Evolutionary conservation across 805 yeast species (phyloP), one percentile per base, ranked within the genome.

Genomic region (Schizosaccharomyces osmophilus): DNA sequence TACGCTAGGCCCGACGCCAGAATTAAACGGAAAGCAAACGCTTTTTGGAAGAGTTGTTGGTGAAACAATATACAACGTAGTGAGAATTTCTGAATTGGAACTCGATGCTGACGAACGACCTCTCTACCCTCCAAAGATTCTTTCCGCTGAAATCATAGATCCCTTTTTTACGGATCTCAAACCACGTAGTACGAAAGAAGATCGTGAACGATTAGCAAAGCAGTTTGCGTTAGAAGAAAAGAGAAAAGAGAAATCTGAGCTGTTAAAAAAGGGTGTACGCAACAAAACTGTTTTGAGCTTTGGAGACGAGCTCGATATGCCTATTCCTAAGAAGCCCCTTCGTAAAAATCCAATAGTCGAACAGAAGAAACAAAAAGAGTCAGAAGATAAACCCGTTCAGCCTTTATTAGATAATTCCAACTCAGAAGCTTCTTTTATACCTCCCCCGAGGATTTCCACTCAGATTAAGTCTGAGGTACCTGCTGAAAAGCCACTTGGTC

Each of bases 1-100:
- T 22, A 79, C 85, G 1, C 67, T 77, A 60, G 73, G 70, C 6
- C 77, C 77, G 15, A 64, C 77, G 13, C 77, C 79, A 5, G 76
- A 75, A 48, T 71, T 76, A 61, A 73, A 75, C 64, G 70, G 74
- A 36, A 72, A 70, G 61, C 69, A 72, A 64, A 74, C 81, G 15
- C 66, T 81, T 26, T 74, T 83, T 65, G 90, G 89, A 2, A 77
- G 78, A 63, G 72, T 83, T 15, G 76, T 76, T 1, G 85, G 80
- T 3, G 79, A 79, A 42, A 73, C 82, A 0, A 74, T 80, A 4
- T 84, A 75, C 70, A 78, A 73, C 39, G 77, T 81, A 15, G 68
- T 77, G 43, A 73, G 73, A 59, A 80, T 83, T 4, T 68, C 74
- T 2, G 78, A 77, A 48, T 73, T 77, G 15, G 84, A 80, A 64